Evolutionary conservation across 2,329 filamentous ascomycete genomes (phyloP), one percentile per base, ranked within the genome.

Genomic region (Calonectria honghensis): DNA sequence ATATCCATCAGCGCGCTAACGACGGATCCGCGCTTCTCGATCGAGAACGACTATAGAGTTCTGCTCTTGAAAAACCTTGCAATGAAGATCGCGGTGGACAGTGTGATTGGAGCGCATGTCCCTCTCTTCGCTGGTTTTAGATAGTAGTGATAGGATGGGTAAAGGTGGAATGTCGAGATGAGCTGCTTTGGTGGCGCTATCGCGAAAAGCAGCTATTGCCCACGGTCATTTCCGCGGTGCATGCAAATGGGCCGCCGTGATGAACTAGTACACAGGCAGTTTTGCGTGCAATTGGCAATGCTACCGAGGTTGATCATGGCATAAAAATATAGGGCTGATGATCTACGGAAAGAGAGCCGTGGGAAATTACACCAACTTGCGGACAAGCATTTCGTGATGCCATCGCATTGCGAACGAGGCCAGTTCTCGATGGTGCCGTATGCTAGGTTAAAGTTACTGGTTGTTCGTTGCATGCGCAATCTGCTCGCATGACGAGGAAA

Each of bases 11-110:
- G 76, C 75, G 77, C 75, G 74, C 77, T 78, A 80, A 78, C 75
- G 65, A 76, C 76, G 78, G 79, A 76, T 76, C 76, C 76, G 78
- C 78, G 79, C 70, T 80, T 75, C 72, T 66, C 24, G 27, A 65
- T 37, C 59, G 27, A 31, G 45, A 57, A 64, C 54, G 61, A 35
- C 65, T 63, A 73, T 64, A 48, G 50, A 52, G 68, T 77, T 76
- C 35, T 66, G 67, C 52, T 37, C 71, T 20, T n/a, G 24, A 24
- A 24, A n/a, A 70, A 7, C 18, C 70, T 61, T 52, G 67, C 57
- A 70, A 71, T 72, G 52, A 51, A 54, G 59, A 65, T 74, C 48
- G 32, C 65, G 69, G 45, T 64, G 39, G 29, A 39, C 52, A 6
- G 57, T 41, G 54, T 74, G 65, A 72, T 74, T 72, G 73, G 73